Evolutionary conservation across 352 stramenopile genomes (phyloP), one percentile per base, ranked within the genome.

Genomic region (Phytophthora chlamydospora): DNA sequence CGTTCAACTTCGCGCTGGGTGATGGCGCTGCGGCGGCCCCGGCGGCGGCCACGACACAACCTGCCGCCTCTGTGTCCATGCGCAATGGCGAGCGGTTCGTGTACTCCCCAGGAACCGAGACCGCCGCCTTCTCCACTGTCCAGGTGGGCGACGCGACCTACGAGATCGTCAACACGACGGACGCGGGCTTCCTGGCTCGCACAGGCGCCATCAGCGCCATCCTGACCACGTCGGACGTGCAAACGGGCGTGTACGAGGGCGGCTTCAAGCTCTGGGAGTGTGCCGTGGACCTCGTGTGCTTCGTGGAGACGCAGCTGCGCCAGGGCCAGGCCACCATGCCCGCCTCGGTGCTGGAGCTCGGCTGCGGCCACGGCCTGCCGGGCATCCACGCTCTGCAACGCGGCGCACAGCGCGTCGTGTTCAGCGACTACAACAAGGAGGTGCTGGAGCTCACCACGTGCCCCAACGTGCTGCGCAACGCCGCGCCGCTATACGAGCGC

Each of bases 381-480:
- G 87, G 85, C 19, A 92, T 95, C 41, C 76, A 90, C 49, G 83
- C 85, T 14, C 70, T 95, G 8, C 80, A 85, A 21, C 62, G 71
- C 68, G 86, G 85, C 0, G 87, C 85, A 0, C n/a, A 77, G 10
- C 54, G 79, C 9, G 85, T 94, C 7, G 64, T 82, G 46, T 95
- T 95, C 57, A 91, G 84, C 58, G 87, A 95, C 68, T 95, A 95
- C 67, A 95, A 95, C 61, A 91, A 90, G 55, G 87, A 95, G 57
- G 87, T 95, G 44, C 74, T 95, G 38, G 85, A 91, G 69, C 80
- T 94, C 50, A 90, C 85, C 43, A 94, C 87, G 49, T 89, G 80
- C 34, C 87, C 85, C 11, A 95, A 95, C 47, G 78, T 92, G 29
- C 33, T 72, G n/a, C 63, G 52, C 12, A 92, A 92, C 61, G 60